phyloP scores from a whole-genome alignment of 352 stramenopile species.

The Phytophthora uliginosa region DNA sequence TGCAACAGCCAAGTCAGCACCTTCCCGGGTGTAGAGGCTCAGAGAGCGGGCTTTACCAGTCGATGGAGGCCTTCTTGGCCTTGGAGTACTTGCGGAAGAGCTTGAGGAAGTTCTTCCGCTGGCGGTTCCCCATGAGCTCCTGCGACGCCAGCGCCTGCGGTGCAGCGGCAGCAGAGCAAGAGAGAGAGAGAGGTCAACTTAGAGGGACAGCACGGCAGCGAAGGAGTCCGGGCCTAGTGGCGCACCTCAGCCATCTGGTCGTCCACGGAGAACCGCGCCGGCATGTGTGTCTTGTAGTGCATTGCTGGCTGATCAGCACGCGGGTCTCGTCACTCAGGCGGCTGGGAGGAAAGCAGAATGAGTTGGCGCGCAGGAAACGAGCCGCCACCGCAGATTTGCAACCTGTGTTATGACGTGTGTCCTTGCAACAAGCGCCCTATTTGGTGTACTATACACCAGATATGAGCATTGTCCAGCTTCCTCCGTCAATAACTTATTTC shows the following conservation, averaged over 20 bases:
- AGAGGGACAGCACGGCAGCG: not conserved
- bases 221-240: not conserved
- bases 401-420: conserved; percentile 33
- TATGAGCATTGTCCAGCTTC: too few relatives aligned
- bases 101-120: conserved; percentile 92
- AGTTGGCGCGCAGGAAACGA: conserved; percentile 2
- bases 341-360: conserved; percentile 11
- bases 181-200: not conserved
- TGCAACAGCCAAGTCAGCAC: conserved; percentile 40
- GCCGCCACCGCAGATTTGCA: conserved; percentile 12
- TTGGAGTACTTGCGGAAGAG: conserved; percentile 92
- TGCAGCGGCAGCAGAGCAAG: too few relatives aligned
- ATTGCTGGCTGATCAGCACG: conserved; percentile 36
- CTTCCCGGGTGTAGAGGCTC: not conserved
- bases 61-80: conserved; percentile 83
- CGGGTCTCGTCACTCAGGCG: conserved; percentile 14
- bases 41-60: conserved; percentile 54
- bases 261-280: conserved; percentile 86
- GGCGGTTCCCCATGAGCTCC: conserved; percentile 82
- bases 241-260: conserved; percentile 90
- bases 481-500: too few relatives aligned
- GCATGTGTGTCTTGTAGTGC: conserved; percentile 92
- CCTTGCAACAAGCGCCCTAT: conserved; percentile 21
- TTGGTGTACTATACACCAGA: not conserved
- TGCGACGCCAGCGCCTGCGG: conserved; percentile 77